Evolutionary conservation across 2,329 filamentous ascomycete species (phyloP), one percentile per base, ranked within the genome.

Genomic region (Aspergillus bombycis): DNA sequence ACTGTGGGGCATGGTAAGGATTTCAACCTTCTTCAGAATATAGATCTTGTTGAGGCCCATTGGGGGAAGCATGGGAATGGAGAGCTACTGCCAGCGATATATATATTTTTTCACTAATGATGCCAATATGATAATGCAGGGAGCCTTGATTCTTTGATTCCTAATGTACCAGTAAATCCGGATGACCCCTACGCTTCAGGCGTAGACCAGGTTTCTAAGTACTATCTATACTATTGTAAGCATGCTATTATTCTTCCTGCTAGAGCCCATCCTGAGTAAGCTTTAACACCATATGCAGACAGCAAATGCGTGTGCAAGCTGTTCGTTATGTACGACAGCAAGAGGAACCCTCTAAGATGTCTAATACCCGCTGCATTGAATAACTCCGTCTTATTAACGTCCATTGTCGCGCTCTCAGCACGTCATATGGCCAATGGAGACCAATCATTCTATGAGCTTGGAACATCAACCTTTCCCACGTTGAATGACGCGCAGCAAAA

Each of bases 221-320:
- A 71, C 30, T 76, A 77, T 53, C 54, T 77, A 14, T 70, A 76
- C 61, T 75, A 77, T 61, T 77, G 74, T 75, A 59, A 62, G 72
- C 64, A 23, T 46, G 11, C 16, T 43, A 6, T n/a, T 11, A 21
- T n/a, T 19, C 32, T n/a, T 26, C 12, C 46, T 28, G 6, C 26
- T 10, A 0, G 2, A 57, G 1, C 2, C 19, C 11, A 26, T 45
- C 16, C 21, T 9, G 23, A 19, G 21, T 60, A n/a, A 14, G 36
- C 52, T 63, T 50, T 50, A 38, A 67, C 55, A n/a, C 34, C 57
- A 54, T 4, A 30, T 7, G 1, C 30, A 76, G 75, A 76, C 67
- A 73, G 70, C 57, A 64, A 68, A 26, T 71, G 69, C 23, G 72
- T 76, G 57, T 73, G 72, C 68, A 74, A 76, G 58, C 59, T 77